A percentile compares a stretch with the other conserved stretches of the same genome.
phyloP scores from a whole-genome alignment of 768 basidiomycete genomes.

The Gymnopilus junonius region DNA sequence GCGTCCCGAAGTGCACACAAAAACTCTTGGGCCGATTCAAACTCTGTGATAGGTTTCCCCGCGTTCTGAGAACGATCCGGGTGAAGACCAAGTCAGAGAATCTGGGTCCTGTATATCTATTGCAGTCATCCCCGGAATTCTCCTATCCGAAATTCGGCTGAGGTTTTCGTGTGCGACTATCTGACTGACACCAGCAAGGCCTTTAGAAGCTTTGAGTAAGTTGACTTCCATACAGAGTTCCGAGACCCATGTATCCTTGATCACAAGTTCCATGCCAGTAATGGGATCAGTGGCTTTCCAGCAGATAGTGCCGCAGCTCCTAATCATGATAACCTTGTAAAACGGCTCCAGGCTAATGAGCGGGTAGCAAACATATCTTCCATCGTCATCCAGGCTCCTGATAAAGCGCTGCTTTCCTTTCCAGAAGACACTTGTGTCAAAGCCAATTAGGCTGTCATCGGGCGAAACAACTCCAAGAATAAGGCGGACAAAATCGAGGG shows the following conservation, averaged over 20 bases:
- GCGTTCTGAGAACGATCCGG: conserved; percentile 15
- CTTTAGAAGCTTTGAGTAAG: conserved; percentile 7
- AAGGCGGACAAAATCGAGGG: conserved; percentile 20
- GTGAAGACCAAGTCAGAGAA: conserved; percentile 2
- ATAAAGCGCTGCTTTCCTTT: conserved; percentile 4
- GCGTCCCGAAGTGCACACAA: conserved; percentile 18
- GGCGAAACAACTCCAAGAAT: conserved; percentile 21
- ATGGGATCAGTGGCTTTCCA: conserved; percentile 16
- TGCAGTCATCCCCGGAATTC: neutral
- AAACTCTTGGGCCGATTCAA: conserved; percentile 4
- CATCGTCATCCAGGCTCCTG: neutral
- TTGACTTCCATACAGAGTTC: conserved; percentile 5
- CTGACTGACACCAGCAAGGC: conserved; percentile 19
- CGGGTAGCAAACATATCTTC: neutral
- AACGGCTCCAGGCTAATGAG: neutral
- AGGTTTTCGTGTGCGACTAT: conserved; percentile 15
- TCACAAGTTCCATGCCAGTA: neutral
- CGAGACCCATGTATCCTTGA: conserved; percentile 26
- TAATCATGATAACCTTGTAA: conserved; percentile 19
- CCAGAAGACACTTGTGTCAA: conserved; percentile 23
- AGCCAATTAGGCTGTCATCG: conserved; percentile 20
- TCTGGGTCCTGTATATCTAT: neutral
- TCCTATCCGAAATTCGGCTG: neutral
- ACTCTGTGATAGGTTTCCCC: conserved; percentile 13
- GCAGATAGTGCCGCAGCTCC: conserved; percentile 23